Conservation (phyloP, 495 filamentous ascomycete genomes). For the Immersiella caudata region DNA sequence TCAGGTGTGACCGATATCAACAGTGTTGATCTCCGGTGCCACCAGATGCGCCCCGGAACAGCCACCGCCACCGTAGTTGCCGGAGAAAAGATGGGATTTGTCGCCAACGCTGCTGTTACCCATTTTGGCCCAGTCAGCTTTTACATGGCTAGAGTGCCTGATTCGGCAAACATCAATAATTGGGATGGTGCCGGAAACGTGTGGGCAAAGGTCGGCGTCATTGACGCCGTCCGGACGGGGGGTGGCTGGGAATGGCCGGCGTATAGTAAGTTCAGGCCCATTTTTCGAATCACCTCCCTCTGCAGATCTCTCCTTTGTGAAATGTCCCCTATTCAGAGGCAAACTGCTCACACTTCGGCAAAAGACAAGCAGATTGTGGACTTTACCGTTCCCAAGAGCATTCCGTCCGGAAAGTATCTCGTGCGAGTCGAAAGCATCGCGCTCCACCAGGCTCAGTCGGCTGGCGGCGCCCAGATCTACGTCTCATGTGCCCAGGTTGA, state of each 20-base stretch:
- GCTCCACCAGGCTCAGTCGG: conserved; percentile 41
- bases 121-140: conserved; percentile 53
- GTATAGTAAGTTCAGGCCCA: conserved; percentile 36
- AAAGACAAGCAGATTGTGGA: conserved; percentile 29
- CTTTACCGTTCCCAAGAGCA: conserved; percentile 42
- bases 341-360: not conserved
- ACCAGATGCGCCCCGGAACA: conserved; percentile 39
- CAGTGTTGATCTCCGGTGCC: conserved; percentile 49
- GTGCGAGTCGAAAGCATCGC: conserved; percentile 47
- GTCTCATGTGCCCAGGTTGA: conserved; percentile 45
- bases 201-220: conserved; percentile 53
- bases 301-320: too few species aligned
- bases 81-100: conserved; percentile 47
- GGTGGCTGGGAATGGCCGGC: conserved; percentile 43
- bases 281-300: too few species aligned
- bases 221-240: conserved; percentile 35
- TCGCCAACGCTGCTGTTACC: conserved; percentile 43
- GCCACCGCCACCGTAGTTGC: conserved; percentile 41
- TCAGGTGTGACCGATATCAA: conserved; percentile 44
- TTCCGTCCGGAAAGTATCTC: conserved; percentile 46
- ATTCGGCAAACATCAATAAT: conserved; percentile 41
- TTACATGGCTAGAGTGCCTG: conserved; percentile 54
- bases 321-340: not conserved
- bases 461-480: conserved; percentile 46
- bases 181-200: conserved; percentile 53